A percentile compares a stretch with the other conserved stretches of the same genome.
These are phyloP conservation scores for Scutellaria barbata DNA, from an alignment of 257 asterid species.

Conservation along the genomic window DNA sequence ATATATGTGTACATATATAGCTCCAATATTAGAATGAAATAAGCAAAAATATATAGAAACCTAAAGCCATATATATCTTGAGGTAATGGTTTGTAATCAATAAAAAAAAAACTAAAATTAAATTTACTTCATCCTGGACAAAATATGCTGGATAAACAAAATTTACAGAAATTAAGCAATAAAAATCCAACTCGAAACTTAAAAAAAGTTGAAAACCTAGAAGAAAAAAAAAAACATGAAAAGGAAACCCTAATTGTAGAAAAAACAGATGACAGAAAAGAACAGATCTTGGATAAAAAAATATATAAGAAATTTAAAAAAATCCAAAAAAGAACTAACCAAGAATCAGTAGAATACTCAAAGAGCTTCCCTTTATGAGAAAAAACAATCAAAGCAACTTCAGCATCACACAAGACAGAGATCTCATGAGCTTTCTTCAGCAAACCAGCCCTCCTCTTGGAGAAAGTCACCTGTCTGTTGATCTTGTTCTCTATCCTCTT, in stretches of 20 bases:
- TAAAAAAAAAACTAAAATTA: background rate
- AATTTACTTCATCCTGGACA: background rate
- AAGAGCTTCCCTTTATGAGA: conserved; percentile 77
- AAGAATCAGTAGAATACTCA: conserved; percentile 76
- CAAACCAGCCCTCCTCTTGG: conserved; percentile 76
- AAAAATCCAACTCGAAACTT: conserved; percentile 9
- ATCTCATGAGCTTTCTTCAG: conserved; percentile 87
- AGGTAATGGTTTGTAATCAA: background rate
- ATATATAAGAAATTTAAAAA: background rate
- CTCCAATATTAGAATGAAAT: background rate
- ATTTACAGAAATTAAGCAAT: background rate
- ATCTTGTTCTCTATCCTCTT: conserved; percentile 82
- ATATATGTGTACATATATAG: background rate
- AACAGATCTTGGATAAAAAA: background rate
- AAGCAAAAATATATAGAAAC: background rate
- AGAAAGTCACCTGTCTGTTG: conserved; percentile 81
- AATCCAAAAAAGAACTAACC: conserved; percentile 36
- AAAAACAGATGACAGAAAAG: background rate
- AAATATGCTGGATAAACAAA: too few species aligned
- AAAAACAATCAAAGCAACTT: conserved; percentile 73
- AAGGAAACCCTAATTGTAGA: conserved; percentile 33
- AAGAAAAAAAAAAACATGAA: background rate
- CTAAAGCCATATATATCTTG: background rate
- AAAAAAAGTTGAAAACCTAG: background rate
- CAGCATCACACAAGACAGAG: conserved; percentile 85